Evolutionary conservation across 108 stramenopile genomes (phyloP).

Genomic region (Chaetoceros tenuissimus): DNA sequence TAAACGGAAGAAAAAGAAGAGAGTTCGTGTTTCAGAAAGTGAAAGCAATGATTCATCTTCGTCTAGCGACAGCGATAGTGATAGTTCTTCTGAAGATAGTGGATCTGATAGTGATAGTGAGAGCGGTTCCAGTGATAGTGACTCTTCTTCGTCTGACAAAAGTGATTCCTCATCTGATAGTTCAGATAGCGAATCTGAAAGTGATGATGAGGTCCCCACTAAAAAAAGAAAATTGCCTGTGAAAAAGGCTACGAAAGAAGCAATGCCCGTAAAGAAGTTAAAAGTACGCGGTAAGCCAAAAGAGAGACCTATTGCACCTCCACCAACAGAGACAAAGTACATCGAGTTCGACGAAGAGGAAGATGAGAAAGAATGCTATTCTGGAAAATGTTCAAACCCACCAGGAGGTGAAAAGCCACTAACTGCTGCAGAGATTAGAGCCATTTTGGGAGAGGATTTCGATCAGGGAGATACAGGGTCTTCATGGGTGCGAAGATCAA

Average conservation of each 20-base stretch:
- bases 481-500: conserved; percentile 74
- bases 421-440: conserved; percentile 31
- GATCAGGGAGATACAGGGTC: background rate
- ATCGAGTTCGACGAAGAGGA: background rate
- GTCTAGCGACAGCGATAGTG: background rate
- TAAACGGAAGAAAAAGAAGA: too few species aligned
- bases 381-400: background rate
- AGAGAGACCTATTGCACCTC: background rate
- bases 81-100: background rate
- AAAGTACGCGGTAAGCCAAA: background rate
- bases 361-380: background rate
- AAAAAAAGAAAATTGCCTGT: background rate
- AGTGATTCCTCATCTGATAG: background rate
- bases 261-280: background rate
- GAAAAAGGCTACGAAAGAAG: background rate
- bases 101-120: background rate
- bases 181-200: background rate
- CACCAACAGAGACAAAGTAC: too few species aligned
- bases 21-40: too few species aligned
- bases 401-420: conserved; percentile 7
- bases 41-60: background rate
- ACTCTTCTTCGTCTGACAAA: background rate
- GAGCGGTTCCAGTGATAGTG: background rate
- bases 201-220: background rate
- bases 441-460: conserved; percentile 40